Conservation (phyloP, 2,329 filamentous ascomycete species). For the Aspergillus hortae region DNA sequence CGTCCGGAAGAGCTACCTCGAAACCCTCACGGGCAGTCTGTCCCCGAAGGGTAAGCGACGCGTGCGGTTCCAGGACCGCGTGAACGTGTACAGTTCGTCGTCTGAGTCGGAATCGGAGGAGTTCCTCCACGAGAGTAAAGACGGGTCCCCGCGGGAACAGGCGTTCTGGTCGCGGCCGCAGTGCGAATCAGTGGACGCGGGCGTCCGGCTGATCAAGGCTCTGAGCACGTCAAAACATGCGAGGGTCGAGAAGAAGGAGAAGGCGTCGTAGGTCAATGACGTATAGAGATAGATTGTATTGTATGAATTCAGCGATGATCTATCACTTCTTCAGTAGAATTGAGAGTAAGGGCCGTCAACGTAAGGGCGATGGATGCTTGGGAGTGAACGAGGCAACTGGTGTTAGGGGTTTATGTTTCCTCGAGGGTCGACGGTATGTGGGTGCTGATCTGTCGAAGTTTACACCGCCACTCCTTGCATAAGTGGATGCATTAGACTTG, state of each 20-base stretch:
- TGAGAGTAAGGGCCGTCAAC: too few species aligned
- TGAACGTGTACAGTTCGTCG: conserved; percentile 29
- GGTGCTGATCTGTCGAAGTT: too few species aligned
- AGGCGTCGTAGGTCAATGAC: conserved; percentile 32
- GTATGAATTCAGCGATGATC: too few species aligned
- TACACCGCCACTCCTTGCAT: too few species aligned
- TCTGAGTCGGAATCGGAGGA: conserved; percentile 23
- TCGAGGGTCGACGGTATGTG: too few species aligned
- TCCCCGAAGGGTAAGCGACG: conserved; percentile 18
- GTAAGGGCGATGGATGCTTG: too few species aligned
- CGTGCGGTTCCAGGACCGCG: conserved; percentile 33
- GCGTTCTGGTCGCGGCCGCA: conserved; percentile 54
- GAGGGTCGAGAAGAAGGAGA: conserved; percentile 4
- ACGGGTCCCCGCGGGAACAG: conserved; percentile 40
- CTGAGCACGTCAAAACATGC: conserved; percentile 20
- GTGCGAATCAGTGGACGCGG: conserved; percentile 50
- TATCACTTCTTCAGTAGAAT: background rate
- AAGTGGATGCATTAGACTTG: too few species aligned
- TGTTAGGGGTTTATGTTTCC: too few species aligned
- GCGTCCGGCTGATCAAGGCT: conserved; percentile 49
- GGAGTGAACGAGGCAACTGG: too few species aligned
- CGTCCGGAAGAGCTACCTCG: conserved; percentile 71
- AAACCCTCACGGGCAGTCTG: conserved; percentile 5
- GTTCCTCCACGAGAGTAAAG: conserved; percentile 21
- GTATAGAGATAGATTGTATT: background rate